Conservation (phyloP, 169 alveolate genomes). For the Theileria sp. region DNA sequence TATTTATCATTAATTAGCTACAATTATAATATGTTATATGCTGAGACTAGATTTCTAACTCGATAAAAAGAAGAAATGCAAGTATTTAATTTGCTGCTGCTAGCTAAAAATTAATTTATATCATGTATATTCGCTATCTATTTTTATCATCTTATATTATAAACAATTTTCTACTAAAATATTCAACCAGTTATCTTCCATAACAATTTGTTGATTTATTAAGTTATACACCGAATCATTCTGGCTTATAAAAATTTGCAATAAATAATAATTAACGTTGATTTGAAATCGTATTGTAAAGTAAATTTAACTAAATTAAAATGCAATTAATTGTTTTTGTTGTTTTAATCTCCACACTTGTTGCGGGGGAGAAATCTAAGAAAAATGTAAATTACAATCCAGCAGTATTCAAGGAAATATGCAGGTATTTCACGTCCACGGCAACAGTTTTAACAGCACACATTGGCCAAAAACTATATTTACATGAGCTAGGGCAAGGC, state of each 20-base stretch:
- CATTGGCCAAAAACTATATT: not conserved
- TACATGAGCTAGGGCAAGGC: not conserved
- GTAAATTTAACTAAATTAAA: no score
- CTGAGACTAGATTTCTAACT: not conserved
- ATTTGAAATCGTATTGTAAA: not conserved
- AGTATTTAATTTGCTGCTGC: no score
- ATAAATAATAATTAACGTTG: not conserved
- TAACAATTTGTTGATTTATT: not conserved
- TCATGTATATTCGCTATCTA: no score
- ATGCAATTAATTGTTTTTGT: not conserved
- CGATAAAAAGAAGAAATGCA: not conserved
- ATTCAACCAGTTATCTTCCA: not conserved
- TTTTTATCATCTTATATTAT: no score
- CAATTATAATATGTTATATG: not conserved
- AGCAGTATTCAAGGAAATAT: not conserved
- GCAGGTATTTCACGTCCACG: not conserved
- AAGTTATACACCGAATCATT: no score
- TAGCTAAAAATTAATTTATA: no score
- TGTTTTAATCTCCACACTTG: not conserved
- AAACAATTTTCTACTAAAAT: no score
- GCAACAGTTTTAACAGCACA: not conserved
- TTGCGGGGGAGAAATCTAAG: not conserved
- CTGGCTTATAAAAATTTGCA: no score
- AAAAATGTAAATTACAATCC: not conserved
- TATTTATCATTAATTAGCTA: not conserved